Base-by-base conservation (phyloP, 179 eudicot species). In the Beta lomatogona region DNA sequence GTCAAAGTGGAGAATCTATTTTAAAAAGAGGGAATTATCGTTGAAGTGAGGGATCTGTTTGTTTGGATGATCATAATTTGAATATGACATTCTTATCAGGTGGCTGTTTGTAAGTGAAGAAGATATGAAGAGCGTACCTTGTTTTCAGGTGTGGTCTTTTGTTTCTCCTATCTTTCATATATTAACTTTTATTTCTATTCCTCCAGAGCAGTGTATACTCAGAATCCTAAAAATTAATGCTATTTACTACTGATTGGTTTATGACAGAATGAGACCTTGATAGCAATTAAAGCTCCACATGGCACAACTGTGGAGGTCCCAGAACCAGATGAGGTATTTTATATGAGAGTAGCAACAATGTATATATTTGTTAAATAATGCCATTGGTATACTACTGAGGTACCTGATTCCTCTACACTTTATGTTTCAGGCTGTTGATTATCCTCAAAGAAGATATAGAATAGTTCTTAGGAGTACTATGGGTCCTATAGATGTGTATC, bases 201-300 rank as follows among this genome's bases (percentile, higher is more conserved):
- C 55, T 68, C 80, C 18, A 45, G 28, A 72, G 77, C 48, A 52
- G 75, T 53, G 36, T 52, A 77, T 74, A 54, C 69, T 66, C 55
- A 46, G n/a, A 28, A 48, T 58, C 55, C 53, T 81, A 7, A 57
- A 19, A 8, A 7, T 22, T 13, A 63, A 21, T 65, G 69, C 53
- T 68, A 41, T 31, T 59, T 14, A 77, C 57, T 68, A 65, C 36
- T 85, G 68, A 50, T 82, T 77, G 66, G 77, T 79, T 77, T 79
- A 15, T 83, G 59, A 9, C 90, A 94, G 98, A 89, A 90, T 80
- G 97, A 94, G 88, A 94, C 98, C 59, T 86, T 94, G 83, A 91
- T 94, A 79, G 98, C 98, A 74, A 84, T 95, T 60, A 95, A 95
- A 87, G 99, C 99, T 85, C 98, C 99, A 21, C 98, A 94, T 86